A percentile compares a stretch with the other conserved stretches of the same genome.
Conservation (phyloP, 169 alveolate species). For the Babesia bigemina region DNA sequence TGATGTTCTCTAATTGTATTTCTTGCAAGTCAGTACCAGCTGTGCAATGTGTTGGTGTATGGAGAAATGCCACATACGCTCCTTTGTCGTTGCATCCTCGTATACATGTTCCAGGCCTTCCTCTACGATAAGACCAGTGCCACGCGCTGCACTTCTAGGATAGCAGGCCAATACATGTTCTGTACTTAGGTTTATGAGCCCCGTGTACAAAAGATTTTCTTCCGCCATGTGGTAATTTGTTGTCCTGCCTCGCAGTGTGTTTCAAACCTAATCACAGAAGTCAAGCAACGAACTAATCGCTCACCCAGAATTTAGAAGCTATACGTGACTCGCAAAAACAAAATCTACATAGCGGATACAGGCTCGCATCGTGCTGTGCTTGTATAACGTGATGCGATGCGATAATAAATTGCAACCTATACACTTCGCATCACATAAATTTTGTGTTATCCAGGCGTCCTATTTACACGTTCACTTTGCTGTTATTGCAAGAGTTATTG, state of each 20-base stretch:
- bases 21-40: not conserved
- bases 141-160: constrained; percentile 5
- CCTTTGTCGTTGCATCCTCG: not conserved
- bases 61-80: not conserved
- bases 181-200: constrained; percentile 5
- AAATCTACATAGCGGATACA: too few relatives aligned
- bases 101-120: constrained; percentile 9
- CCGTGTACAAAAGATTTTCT: constrained; percentile 27
- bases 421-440: too few relatives aligned
- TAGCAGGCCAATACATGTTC: constrained; percentile 14
- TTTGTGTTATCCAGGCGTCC: too few relatives aligned
- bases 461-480: too few relatives aligned
- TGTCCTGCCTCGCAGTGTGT: not conserved
- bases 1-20: not conserved
- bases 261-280: too few relatives aligned
- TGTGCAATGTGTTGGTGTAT: not conserved
- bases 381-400: too few relatives aligned
- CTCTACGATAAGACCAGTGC: constrained; percentile 7
- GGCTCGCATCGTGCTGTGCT: too few relatives aligned
- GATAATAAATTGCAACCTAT: too few relatives aligned
- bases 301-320: too few relatives aligned
- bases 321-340: too few relatives aligned
- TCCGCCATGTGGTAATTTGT: constrained; percentile 13
- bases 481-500: too few relatives aligned
- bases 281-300: too few relatives aligned